Evolutionary conservation across 768 basidiomycete species (phyloP), one percentile per base, ranked within the genome.

Genomic region (Plicaturopsis crispa): DNA sequence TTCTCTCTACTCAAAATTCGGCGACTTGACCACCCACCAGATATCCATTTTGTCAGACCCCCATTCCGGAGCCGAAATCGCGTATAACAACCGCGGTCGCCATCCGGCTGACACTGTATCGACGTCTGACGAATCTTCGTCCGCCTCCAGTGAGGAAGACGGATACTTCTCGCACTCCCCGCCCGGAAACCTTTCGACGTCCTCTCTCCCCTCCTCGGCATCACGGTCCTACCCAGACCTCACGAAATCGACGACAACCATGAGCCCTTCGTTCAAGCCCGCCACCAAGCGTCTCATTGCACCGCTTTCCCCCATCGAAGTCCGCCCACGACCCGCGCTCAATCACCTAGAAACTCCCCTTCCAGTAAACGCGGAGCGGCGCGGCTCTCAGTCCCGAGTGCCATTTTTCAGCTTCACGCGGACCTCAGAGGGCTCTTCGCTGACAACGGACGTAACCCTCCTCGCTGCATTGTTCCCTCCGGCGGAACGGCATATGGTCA

Each of bases 321-420:
- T n/a, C n/a, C n/a, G n/a, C n/a, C n/a, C n/a, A n/a, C n/a, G n/a
- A n/a, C n/a, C n/a, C n/a, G n/a, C n/a, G n/a, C n/a, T n/a, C n/a
- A n/a, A n/a, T n/a, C n/a, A n/a, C n/a, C n/a, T 16, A 26, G 7
- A 3, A 38, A 28, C 24, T 18, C 6, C 11, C 37, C 3, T 30
- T 13, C 10, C 24, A n/a, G n/a, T n/a, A n/a, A n/a, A n/a, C n/a
- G n/a, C n/a, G n/a, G n/a, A n/a, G n/a, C n/a, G n/a, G n/a, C n/a
- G n/a, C n/a, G n/a, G n/a, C n/a, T n/a, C n/a, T n/a, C n/a, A n/a
- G n/a, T 30, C 30, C 6, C 49, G 52, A n/a, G 67, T 80, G n/a
- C 77, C 84, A 3, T 88, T 90, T 61, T 79, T 88, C 59, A 83
- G 76, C 45, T 82, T 88, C 52, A 87, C 84, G 13, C 69, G 83